Conservation (phyloP, 768 basidiomycete genomes). For the Podaxis sp. region DNA sequence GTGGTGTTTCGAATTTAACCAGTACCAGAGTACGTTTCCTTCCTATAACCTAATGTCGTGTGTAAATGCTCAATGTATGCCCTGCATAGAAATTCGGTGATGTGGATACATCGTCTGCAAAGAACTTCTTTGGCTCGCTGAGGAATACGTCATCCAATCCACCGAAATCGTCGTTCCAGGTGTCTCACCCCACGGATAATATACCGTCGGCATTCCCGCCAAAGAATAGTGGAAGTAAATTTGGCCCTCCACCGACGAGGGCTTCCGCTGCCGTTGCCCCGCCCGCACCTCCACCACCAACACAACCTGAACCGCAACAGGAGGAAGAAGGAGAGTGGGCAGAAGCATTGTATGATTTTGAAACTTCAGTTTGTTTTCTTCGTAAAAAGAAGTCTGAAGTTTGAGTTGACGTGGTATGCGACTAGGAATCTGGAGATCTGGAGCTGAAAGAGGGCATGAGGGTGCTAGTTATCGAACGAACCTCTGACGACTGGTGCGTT, state of each 20-base stretch:
- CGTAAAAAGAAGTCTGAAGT: not conserved
- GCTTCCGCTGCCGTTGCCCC: conserved; percentile 24
- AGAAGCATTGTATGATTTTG: conserved; percentile 75
- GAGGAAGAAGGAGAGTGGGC: conserved; percentile 67
- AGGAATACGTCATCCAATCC: conserved; percentile 23
- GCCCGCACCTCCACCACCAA: conserved; percentile 29
- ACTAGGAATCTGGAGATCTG: conserved; percentile 71
- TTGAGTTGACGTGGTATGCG: conserved; percentile 3
- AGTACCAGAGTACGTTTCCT: conserved; percentile 8
- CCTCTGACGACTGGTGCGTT: conserved; percentile 76
- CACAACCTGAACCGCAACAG: conserved; percentile 35
- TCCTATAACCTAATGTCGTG: not conserved
- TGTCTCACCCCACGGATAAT: conserved; percentile 3
- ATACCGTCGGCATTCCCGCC: conserved; percentile 39
- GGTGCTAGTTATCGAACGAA: conserved; percentile 62
- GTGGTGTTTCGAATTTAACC: conserved; percentile 10
- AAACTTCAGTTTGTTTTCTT: conserved; percentile 47
- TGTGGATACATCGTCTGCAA: conserved; percentile 52
- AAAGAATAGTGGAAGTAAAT: conserved; percentile 38
- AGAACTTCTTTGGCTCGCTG: conserved; percentile 47
- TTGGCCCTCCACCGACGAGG: conserved; percentile 54
- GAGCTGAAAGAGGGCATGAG: conserved; percentile 53
- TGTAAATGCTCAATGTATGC: not conserved
- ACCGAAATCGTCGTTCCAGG: conserved; percentile 2
- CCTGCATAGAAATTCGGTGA: conserved; percentile 57